A percentile compares a stretch with the other conserved stretches of the same genome.
These are phyloP conservation scores for Lactarius hatsudake DNA, from an alignment of 768 basidiomycete species.

Conservation along the genomic window DNA sequence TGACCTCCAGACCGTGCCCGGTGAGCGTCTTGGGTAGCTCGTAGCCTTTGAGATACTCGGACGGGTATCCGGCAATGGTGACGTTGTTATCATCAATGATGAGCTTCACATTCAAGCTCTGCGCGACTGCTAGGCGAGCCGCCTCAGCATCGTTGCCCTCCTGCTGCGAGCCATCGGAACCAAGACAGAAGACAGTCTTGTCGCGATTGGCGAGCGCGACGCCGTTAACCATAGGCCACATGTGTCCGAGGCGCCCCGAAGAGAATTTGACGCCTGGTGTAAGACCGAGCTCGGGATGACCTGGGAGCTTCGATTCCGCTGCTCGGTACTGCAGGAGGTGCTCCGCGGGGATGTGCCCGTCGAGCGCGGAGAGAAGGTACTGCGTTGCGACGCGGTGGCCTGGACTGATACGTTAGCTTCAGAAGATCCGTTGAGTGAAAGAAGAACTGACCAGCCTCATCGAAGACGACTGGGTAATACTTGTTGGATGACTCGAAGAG, in stretches of 20 bases:
- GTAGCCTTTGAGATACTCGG: slow-evolving; percentile 80
- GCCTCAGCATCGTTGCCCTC: slow-evolving; percentile 92
- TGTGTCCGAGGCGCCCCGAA: slow-evolving; percentile 87
- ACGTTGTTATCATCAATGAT: slow-evolving; percentile 90
- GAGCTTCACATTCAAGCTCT: slow-evolving; percentile 79
- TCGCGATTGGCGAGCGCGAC: slow-evolving; percentile 75
- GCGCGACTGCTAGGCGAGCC: slow-evolving; percentile 81
- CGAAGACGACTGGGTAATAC: slow-evolving; percentile 69
- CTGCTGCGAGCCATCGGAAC: slow-evolving; percentile 89
- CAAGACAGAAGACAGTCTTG: slow-evolving; percentile 78
- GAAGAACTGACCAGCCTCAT: slow-evolving; percentile 68
- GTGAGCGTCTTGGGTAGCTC: slow-evolving; percentile 65
- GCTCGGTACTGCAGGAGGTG: slow-evolving; percentile 84
- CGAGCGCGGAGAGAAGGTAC: slow-evolving; percentile 76
- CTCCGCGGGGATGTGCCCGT: slow-evolving; percentile 66
- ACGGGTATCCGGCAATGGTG: slow-evolving; percentile 89
- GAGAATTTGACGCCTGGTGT: slow-evolving; percentile 94
- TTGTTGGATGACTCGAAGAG: slow-evolving; percentile 65
- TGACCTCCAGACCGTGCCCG: slow-evolving; percentile 80
- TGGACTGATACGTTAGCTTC: slow-evolving; percentile 31
- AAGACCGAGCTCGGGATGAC: slow-evolving; percentile 85
- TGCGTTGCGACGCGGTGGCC: slow-evolving; percentile 91
- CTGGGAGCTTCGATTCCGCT: slow-evolving; percentile 83
- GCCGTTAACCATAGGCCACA: slow-evolving; percentile 89
- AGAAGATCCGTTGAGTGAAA: slow-evolving; percentile 1